A percentile compares a stretch with the other conserved stretches of the same genome.
Conservation (phyloP, 1,284 basidiomycete genomes). For the Microbotryomycetes sp. region DNA sequence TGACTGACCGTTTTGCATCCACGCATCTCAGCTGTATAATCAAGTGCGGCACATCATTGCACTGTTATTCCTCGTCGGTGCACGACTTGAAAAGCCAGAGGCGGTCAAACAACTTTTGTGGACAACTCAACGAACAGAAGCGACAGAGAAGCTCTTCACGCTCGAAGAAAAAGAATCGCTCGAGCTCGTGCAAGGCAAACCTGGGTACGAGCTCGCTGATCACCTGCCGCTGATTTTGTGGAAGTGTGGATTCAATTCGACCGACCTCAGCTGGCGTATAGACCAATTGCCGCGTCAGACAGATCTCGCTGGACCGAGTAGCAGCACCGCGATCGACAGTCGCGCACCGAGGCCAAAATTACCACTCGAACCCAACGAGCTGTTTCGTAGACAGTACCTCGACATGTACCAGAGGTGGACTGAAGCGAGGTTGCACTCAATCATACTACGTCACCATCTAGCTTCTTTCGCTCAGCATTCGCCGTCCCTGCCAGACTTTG, state of each 20-base stretch:
- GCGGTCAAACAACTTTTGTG: conserved; percentile 72
- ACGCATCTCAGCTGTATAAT: conserved; percentile 73
- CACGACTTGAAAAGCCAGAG: conserved; percentile 65
- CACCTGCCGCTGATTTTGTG: conserved; percentile 85
- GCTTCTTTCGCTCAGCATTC: conserved; percentile 43
- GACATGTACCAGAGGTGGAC: conserved; percentile 26
- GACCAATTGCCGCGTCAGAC: conserved; percentile 46
- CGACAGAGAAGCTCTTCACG: conserved; percentile 5
- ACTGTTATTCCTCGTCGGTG: conserved; percentile 79
- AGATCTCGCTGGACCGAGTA: conserved; percentile 21
- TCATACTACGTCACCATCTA: conserved; percentile 39
- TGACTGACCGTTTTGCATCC: conserved; percentile 14
- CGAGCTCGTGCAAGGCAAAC: conserved; percentile 57
- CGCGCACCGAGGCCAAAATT: background rate
- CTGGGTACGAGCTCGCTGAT: conserved; percentile 87
- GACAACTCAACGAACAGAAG: conserved; percentile 41
- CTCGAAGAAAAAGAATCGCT: background rate
- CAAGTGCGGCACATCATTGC: conserved; percentile 97
- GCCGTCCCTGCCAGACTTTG: background rate
- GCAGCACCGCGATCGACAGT: conserved; percentile 5
- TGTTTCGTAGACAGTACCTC: conserved; percentile 18
- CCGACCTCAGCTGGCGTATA: conserved; percentile 66
- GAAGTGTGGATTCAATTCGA: conserved; percentile 71
- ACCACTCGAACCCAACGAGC: conserved; percentile 15
- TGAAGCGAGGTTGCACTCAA: conserved; percentile 22